Evolutionary conservation across 202 grass and related monocot species (phyloP), one percentile per base, ranked within the genome.

Genomic region (Brachypodium distachyon): DNA sequence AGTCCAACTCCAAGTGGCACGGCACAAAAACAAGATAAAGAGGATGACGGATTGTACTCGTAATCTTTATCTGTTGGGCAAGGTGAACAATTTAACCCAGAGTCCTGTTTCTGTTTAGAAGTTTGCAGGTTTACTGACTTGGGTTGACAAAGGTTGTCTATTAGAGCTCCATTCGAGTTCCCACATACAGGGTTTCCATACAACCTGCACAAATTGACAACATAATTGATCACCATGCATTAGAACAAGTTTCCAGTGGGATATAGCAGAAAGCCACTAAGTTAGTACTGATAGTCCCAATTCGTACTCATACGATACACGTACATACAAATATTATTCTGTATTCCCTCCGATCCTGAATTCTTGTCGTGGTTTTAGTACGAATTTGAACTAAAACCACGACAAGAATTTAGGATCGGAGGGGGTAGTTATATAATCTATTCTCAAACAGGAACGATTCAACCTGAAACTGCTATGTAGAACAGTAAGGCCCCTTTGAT

Each of bases 101-200:
- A 77, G 1, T 17, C 77, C 44, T 46, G 39, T 50, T 50, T 33
- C 46, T 29, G 78, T 89, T 61, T 61, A 31, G 16, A 82, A 47
- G 47, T 67, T 80, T 42, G 27, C 65, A 80, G 83, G 84, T 86
- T 88, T 92, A 83, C 41, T 39, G 55, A 64, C 62, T 34, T 77
- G 38, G 28, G 61, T 36, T 78, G 78, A 73, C 54, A 86, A 52
- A 76, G 58, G 23, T 84, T 79, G 42, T 81, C 67, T 88, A 77
- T 60, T 14, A 11, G 65, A 88, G 65, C 22, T 57, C 38, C 70
- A 62, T 1, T 80, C 5, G 70, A 84, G 26, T 48, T 74, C 44
- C 2, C 7, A 56, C 91, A 98, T 51, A 95, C 66, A 58, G 95
- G 95, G 77, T 98, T 98, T 41, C 91, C 91, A 80, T 60, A 67